Evolutionary conservation across 306 rosid genomes (phyloP).

Genomic region (Quercus alba): DNA sequence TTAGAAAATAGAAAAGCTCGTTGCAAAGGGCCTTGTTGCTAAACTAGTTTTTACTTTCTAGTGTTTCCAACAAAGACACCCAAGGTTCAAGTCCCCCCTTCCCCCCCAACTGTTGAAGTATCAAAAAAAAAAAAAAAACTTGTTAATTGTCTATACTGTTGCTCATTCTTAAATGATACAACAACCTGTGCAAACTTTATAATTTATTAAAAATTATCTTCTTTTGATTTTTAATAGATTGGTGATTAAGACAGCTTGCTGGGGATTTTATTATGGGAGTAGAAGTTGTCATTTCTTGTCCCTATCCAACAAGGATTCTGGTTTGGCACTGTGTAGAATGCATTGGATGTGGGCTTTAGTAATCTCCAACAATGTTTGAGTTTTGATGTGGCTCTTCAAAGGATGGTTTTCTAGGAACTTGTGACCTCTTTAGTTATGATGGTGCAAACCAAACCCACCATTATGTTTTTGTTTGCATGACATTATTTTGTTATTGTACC

Average conservation of each 20-base stretch:
- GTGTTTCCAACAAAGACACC: too few relatives aligned
- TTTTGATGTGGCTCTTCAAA: background rate
- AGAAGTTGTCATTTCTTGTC: background rate
- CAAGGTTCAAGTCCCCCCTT: too few relatives aligned
- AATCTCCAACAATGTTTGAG: background rate
- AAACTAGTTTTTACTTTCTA: too few relatives aligned
- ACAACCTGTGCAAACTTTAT: background rate
- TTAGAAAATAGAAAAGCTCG: too few relatives aligned
- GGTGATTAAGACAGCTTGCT: background rate
- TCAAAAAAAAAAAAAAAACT: background rate
- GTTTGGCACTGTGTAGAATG: background rate
- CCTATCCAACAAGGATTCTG: background rate
- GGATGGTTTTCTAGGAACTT: background rate
- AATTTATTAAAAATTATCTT: background rate
- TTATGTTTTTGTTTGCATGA: background rate
- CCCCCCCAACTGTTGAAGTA: too few relatives aligned
- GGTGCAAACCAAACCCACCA: background rate
- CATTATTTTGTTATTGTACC: background rate
- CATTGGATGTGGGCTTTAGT: background rate
- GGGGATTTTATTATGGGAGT: background rate
- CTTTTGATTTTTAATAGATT: too few relatives aligned
- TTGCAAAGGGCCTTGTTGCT: too few relatives aligned
- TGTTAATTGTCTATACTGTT: background rate
- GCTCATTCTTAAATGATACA: background rate
- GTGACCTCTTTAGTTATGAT: background rate